A percentile compares a stretch with the other conserved stretches of the same genome.
Evolutionary conservation across 1,139 yeast genomes (phyloP).

Genomic region (Suhomyces terraborum): DNA sequence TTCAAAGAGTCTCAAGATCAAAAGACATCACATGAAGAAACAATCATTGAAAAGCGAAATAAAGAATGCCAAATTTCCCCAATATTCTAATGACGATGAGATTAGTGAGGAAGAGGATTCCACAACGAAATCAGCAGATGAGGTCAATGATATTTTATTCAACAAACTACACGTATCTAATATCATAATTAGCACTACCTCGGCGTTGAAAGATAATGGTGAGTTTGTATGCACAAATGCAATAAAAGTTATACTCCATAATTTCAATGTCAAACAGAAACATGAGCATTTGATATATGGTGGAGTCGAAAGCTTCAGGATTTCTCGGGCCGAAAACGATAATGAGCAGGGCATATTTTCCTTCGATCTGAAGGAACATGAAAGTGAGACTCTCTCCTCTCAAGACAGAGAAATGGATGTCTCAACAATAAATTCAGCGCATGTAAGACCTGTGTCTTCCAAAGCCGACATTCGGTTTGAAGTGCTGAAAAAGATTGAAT

Average conservation of each 20-base stretch:
- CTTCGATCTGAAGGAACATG: conserved; percentile 16
- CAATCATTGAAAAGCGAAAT: conserved; percentile 23
- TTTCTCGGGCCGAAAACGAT: conserved; percentile 25
- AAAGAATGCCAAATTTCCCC: conserved; percentile 30
- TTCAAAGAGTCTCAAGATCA: conserved; percentile 34
- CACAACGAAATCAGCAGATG: conserved; percentile 17
- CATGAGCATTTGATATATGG: conserved; percentile 49
- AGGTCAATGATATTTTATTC: conserved; percentile 24
- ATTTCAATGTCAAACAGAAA: conserved; percentile 45
- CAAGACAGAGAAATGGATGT: not conserved
- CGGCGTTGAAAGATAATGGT: conserved; percentile 46
- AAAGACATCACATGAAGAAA: conserved; percentile 34
- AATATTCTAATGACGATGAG: conserved; percentile 30
- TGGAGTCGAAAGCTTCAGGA: conserved; percentile 38
- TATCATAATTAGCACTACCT: conserved; percentile 44
- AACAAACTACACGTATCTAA: conserved; percentile 36
- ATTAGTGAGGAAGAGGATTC: conserved; percentile 13
- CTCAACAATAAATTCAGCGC: not conserved
- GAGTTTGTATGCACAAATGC: conserved; percentile 35
- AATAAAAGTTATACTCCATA: conserved; percentile 30
- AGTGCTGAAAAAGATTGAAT: conserved; percentile 33
- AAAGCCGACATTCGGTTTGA: conserved; percentile 59
- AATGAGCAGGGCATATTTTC: conserved; percentile 22
- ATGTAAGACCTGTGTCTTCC: conserved; percentile 10
- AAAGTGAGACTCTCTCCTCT: conserved; percentile 3